Percentiles rank a stretch among this genome's conserved stretches.
Evolutionary conservation across 768 basidiomycete species (phyloP).

Genomic region (Hygrocybe coccinea): DNA sequence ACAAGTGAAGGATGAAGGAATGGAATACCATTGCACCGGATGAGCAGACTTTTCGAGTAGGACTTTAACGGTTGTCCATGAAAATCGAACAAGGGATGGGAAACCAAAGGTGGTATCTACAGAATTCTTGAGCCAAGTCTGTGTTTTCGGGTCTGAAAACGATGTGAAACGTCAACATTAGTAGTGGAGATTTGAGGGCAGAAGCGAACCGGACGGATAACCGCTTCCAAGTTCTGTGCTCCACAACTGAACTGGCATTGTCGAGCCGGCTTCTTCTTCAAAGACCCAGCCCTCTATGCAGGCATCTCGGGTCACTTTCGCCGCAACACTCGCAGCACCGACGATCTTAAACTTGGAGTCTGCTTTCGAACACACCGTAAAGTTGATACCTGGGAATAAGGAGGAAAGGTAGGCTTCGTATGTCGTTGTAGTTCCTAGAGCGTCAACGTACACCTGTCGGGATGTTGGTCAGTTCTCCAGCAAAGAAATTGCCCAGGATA

Average conservation of each 20-base stretch:
- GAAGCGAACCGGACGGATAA: slow-evolving; percentile 73
- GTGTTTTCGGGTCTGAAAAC: slow-evolving; percentile 79
- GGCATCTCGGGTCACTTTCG: slow-evolving; percentile 92
- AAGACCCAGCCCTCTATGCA: slow-evolving; percentile 85
- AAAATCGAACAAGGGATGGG: slow-evolving; percentile 86
- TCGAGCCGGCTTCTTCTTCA: slow-evolving; percentile 42
- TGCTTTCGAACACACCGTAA: slow-evolving; percentile 89
- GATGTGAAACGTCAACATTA: background rate
- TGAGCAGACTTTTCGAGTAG: slow-evolving; percentile 77
- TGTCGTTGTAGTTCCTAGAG: slow-evolving; percentile 79
- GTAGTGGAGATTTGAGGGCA: background rate
- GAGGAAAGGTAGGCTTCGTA: slow-evolving; percentile 81
- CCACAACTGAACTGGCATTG: slow-evolving; percentile 20
- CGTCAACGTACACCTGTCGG: slow-evolving; percentile 87
- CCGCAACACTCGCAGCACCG: slow-evolving; percentile 94
- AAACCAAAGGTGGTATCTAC: slow-evolving; percentile 89
- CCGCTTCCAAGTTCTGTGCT: slow-evolving; percentile 64
- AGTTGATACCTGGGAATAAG: slow-evolving; percentile 76
- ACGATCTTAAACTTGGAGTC: slow-evolving; percentile 97
- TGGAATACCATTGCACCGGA: slow-evolving; percentile 75
- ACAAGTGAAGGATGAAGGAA: slow-evolving; percentile 1
- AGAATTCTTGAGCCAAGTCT: slow-evolving; percentile 73
- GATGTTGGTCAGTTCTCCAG: background rate
- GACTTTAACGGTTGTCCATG: slow-evolving; percentile 91
- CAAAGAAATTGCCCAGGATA: background rate